Percentiles rank a stretch among this genome's conserved stretches.
These are phyloP conservation scores for Spencermartinsiella ligniputridi DNA, from an alignment of 1,139 yeast genomes.

Conservation along the genomic window DNA sequence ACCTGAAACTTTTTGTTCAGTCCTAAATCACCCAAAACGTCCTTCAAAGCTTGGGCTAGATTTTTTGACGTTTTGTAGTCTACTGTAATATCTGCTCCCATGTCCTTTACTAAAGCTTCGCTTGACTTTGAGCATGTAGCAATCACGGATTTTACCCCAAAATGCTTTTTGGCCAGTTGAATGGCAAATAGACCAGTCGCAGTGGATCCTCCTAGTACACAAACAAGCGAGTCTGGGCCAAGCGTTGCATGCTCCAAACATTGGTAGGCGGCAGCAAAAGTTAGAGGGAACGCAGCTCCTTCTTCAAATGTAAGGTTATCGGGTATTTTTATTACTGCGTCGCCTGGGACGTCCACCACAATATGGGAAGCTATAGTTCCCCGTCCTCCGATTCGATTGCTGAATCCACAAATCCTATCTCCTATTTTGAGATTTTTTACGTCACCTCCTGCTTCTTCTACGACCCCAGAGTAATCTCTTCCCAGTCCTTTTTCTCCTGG, in stretches of 20 bases:
- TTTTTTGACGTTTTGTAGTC: slow-evolving; percentile 43
- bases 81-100: slow-evolving; percentile 51
- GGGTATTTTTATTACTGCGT: slow-evolving; percentile 46
- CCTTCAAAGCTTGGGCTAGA: slow-evolving; percentile 33
- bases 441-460: slow-evolving; percentile 53
- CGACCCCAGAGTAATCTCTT: slow-evolving; percentile 63
- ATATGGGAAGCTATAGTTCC: slow-evolving; percentile 56
- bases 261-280: slow-evolving; percentile 54
- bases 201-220: slow-evolving; percentile 71
- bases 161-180: slow-evolving; percentile 50
- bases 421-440: slow-evolving; percentile 45
- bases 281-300: slow-evolving; percentile 57
- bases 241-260: slow-evolving; percentile 37
- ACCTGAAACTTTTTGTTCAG: slow-evolving; percentile 35
- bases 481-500: slow-evolving; percentile 54
- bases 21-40: slow-evolving; percentile 26
- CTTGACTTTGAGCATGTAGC: slow-evolving; percentile 44
- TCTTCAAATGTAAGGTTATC: slow-evolving; percentile 43
- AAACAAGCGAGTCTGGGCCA: slow-evolving; percentile 36
- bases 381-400: slow-evolving; percentile 38
- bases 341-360: slow-evolving; percentile 40
- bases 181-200: slow-evolving; percentile 61
- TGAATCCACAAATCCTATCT: slow-evolving; percentile 60
- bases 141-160: slow-evolving; percentile 42
- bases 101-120: slow-evolving; percentile 37